Percentiles rank a stretch among this genome's conserved stretches.
Conservation (phyloP, 78 protist species). For the Dictyostelium intermedium region DNA sequence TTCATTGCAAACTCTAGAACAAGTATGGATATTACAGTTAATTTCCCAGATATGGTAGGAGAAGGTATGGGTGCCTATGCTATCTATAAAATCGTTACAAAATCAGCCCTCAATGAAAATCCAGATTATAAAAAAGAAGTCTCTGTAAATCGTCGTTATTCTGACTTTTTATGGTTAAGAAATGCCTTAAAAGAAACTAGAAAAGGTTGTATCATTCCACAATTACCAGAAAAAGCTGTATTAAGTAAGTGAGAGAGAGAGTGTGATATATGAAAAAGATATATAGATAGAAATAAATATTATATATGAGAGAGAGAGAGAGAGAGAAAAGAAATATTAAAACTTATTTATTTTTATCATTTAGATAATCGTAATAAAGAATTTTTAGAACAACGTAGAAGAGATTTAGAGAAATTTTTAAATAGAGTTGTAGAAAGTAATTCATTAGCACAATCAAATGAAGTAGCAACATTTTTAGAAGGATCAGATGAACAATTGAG, state of each 20-base stretch:
- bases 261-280: not conserved
- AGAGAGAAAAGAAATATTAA: not conserved
- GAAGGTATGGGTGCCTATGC: conserved; percentile 58
- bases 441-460: conserved; percentile 48
- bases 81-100: conserved; percentile 23
- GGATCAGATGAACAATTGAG: conserved; percentile 54
- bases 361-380: conserved; percentile 62
- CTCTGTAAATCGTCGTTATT: conserved; percentile 44
- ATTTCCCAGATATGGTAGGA: conserved; percentile 52
- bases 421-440: conserved; percentile 62
- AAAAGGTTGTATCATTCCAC: conserved; percentile 74
- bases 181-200: conserved; percentile 67
- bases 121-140: conserved; percentile 72
- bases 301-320: not conserved
- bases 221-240: conserved; percentile 79
- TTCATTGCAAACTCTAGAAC: conserved; percentile 2
- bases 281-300: no score
- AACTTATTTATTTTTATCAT: not conserved
- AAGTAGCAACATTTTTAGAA: conserved; percentile 56
- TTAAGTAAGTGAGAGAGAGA: not conserved
- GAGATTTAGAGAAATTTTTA: conserved; percentile 80
- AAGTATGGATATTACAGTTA: conserved; percentile 52
- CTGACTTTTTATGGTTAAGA: conserved; percentile 80
- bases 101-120: conserved; percentile 15
- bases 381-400: conserved; percentile 67